These are phyloP conservation scores for Apiospora sp. DNA, from an alignment of 2,329 filamentous ascomycete genomes.

Conservation along the genomic window DNA sequence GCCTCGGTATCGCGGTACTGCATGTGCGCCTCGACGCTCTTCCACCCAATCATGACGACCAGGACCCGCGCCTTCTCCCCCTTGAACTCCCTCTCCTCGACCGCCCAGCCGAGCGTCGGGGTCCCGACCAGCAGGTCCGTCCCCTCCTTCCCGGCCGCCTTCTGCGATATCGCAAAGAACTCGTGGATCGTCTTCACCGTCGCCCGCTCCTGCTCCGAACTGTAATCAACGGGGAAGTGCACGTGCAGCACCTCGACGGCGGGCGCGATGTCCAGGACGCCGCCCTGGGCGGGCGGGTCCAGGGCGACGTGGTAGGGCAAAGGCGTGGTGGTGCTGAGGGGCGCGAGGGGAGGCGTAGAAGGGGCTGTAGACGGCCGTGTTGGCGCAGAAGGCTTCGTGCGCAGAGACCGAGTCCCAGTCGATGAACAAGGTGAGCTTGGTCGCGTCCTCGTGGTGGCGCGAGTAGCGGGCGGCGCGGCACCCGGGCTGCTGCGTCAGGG, in stretches of 20 bases:
- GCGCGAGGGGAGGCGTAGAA: not conserved
- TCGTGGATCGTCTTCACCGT: not conserved
- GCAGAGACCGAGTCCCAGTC: conserved; percentile 16
- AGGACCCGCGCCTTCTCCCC: conserved; percentile 8
- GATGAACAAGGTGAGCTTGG: not conserved
- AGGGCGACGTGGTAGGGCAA: conserved; percentile 2
- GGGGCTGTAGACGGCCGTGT: not conserved
- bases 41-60: not conserved
- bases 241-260: not conserved
- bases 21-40: conserved; percentile 22
- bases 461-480: conserved; percentile 17
- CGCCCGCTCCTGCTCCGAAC: not conserved
- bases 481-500: conserved; percentile 14
- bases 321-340: not conserved
- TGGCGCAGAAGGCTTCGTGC: not conserved
- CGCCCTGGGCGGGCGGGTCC: not conserved
- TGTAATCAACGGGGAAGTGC: not conserved
- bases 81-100: not conserved
- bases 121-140: not conserved
- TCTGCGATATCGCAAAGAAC: not conserved
- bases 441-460: not conserved
- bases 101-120: not conserved
- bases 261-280: conserved; percentile 1
- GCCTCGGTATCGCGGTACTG: conserved; percentile 9
- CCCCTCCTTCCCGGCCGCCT: not conserved